These are phyloP conservation scores for Aspergillus haitiensis DNA, from an alignment of 495 filamentous ascomycete species.

Conservation along the genomic window DNA sequence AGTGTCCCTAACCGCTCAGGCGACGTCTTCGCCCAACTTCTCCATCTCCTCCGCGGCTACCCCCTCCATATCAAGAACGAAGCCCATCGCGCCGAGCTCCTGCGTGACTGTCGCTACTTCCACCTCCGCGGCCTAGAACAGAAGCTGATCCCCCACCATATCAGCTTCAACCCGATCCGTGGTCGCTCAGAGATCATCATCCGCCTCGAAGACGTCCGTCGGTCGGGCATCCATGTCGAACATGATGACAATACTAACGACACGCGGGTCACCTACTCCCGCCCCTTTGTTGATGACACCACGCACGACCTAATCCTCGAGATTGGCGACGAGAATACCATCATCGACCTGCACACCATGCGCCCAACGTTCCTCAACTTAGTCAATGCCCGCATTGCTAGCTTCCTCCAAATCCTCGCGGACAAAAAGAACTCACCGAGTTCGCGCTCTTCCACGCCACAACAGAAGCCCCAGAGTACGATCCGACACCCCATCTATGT, in stretches of 20 bases:
- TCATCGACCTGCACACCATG: constrained; percentile 55
- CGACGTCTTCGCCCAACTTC: constrained; percentile 75
- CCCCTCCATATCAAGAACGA: constrained; percentile 74
- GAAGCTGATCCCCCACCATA: constrained; percentile 74
- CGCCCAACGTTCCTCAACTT: constrained; percentile 72
- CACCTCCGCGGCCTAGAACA: constrained; percentile 91
- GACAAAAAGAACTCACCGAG: constrained; percentile 68
- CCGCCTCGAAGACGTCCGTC: constrained; percentile 79
- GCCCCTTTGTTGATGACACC: constrained; percentile 77
- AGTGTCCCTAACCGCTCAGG: constrained; percentile 76
- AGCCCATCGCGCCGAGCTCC: constrained; percentile 72
- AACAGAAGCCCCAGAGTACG: background rate
- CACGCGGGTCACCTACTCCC: constrained; percentile 65
- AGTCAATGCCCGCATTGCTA: constrained; percentile 64
- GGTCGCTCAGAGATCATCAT: constrained; percentile 74
- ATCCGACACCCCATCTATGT: constrained; percentile 54
- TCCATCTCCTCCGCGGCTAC: constrained; percentile 89
- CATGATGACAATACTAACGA: constrained; percentile 55
- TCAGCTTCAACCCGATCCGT: constrained; percentile 71
- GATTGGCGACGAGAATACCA: constrained; percentile 66
- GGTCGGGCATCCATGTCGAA: constrained; percentile 72
- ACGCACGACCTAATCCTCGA: constrained; percentile 77
- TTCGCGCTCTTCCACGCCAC: background rate
- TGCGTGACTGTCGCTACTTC: constrained; percentile 89
- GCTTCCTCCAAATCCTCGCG: constrained; percentile 74